These are phyloP conservation scores for Sphaerostilbella broomeana DNA, from an alignment of 2,329 filamentous ascomycete species.

Conservation along the genomic window DNA sequence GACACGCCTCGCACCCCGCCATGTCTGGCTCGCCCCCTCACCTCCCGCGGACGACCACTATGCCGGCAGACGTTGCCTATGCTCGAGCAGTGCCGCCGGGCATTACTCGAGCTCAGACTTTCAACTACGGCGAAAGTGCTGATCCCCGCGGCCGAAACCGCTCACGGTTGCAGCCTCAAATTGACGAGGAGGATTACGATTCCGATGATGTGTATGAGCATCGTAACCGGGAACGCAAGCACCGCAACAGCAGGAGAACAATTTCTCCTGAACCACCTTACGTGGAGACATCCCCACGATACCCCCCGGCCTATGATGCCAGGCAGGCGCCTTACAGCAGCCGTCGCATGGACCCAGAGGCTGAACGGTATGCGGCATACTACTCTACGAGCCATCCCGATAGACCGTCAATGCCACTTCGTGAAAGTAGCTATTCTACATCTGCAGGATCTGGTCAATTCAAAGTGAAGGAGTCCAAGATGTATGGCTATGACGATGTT, in stretches of 20 bases:
- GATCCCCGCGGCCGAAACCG: conserved; percentile 32
- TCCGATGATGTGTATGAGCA: conserved; percentile 30
- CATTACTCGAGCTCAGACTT: conserved; percentile 30
- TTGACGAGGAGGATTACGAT: conserved; percentile 28
- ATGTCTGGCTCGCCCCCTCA: conserved; percentile 29
- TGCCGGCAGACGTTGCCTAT: conserved; percentile 26
- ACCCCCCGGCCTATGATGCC: conserved; percentile 26
- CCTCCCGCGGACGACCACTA: conserved; percentile 29
- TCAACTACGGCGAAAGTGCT: conserved; percentile 20
- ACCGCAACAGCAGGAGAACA: conserved; percentile 30
- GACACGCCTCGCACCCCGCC: conserved; percentile 22
- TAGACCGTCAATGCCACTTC: conserved; percentile 24
- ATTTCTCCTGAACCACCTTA: conserved; percentile 27
- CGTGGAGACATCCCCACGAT: conserved; percentile 22
- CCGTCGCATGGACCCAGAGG: conserved; percentile 21
- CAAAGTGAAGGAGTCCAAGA: conserved; percentile 31
- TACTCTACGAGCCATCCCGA: conserved; percentile 18
- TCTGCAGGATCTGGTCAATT: conserved; percentile 18
- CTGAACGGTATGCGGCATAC: conserved; percentile 21
- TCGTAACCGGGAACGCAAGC: conserved; percentile 25
- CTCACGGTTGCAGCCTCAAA: conserved; percentile 31
- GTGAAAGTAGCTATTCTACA: conserved; percentile 27
- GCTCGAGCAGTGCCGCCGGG: conserved; percentile 23
- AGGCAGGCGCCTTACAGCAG: conserved; percentile 26
- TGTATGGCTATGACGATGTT: conserved; percentile 26